Evolutionary conservation across 2,329 filamentous ascomycete species (phyloP), one percentile per base, ranked within the genome.

Genomic region (Stenocarpella maydis): DNA sequence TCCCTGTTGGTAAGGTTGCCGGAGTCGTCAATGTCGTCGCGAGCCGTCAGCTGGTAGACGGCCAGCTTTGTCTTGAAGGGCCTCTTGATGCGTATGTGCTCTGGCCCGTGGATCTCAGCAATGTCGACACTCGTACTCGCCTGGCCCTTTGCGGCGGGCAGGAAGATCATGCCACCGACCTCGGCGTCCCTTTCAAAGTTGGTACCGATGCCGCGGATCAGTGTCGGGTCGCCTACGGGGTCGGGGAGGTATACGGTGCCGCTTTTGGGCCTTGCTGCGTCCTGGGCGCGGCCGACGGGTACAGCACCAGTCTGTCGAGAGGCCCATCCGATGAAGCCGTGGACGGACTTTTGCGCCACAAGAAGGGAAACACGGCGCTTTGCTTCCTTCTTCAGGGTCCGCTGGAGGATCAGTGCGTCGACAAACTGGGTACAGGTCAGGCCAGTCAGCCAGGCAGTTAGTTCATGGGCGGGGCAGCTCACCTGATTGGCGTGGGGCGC

Each of bases 401-500:
- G 91, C 88, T 97, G 97, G 65, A 99, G 87, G 74, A 98, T 92
- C 64, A 99, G 87, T 66, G 94, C 95, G 77, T 99, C 96, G 77
- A 98, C 95, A 75, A 99, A 99, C 91, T 97, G 77, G 69, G 58
- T 10, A 21, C 21, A 24, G 7, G 12, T 37, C 34, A 52, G 52
- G 26, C 19, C 49, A 52, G 28, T 63, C 28, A 31, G 58, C 15
- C 41, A 31, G 41, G 31, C 17, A 37, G 34, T 2, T 10, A 60
- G 21, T 49, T 37, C 14, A 50, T 66, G 17, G 34, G 37, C n/a
- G 15, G 19, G 21, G n/a, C 24, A 34, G 61, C 85, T 71, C 82
- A 94, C 92, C 88, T 96, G 94, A 80, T 99, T 99, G 71, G 95
- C 95, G 85, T 99, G 96, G 74, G 96, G 96, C 67, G 95, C 96